Evolutionary conservation across 2,329 filamentous ascomycete genomes (phyloP).

Genomic region (Claviceps paspali): DNA sequence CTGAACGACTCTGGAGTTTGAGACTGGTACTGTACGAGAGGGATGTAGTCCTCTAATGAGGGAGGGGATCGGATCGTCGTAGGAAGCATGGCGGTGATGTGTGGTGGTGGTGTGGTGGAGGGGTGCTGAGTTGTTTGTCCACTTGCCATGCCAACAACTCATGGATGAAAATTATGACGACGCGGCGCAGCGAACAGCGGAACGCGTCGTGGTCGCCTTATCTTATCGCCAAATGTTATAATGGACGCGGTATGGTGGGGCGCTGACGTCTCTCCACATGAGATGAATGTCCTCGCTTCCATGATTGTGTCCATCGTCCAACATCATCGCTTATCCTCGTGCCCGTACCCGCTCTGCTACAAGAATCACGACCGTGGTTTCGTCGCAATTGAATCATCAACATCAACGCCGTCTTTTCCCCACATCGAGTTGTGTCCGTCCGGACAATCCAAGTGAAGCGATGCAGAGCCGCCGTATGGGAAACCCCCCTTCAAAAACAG

Average conservation of each 20-base stretch:
- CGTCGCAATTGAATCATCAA: too few relatives aligned
- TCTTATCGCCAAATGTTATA: background rate
- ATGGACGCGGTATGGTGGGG: background rate
- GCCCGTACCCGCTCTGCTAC: too few relatives aligned
- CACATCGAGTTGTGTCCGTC: too few relatives aligned
- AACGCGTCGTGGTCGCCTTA: background rate
- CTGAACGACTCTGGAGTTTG: conserved; percentile 61
- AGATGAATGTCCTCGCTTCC: background rate
- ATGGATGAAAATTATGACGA: too few relatives aligned
- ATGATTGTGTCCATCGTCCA: too few relatives aligned
- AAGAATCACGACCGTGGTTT: too few relatives aligned
- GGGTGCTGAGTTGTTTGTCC: too few relatives aligned
- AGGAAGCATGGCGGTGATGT: conserved; percentile 21
- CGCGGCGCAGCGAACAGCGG: background rate
- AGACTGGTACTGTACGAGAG: conserved; percentile 53
- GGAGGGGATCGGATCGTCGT: conserved; percentile 44
- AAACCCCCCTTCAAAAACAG: background rate
- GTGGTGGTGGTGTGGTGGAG: background rate
- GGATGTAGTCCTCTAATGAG: conserved; percentile 41
- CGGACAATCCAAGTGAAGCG: background rate
- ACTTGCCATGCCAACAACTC: too few relatives aligned
- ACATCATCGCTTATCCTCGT: too few relatives aligned
- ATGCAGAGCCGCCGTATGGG: conserved; percentile 23
- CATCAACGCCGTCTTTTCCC: background rate
- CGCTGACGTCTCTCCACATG: background rate